These are phyloP conservation scores for Herpomyces periplanetae DNA, from an alignment of 2,329 filamentous ascomycete genomes.

Conservation along the genomic window DNA sequence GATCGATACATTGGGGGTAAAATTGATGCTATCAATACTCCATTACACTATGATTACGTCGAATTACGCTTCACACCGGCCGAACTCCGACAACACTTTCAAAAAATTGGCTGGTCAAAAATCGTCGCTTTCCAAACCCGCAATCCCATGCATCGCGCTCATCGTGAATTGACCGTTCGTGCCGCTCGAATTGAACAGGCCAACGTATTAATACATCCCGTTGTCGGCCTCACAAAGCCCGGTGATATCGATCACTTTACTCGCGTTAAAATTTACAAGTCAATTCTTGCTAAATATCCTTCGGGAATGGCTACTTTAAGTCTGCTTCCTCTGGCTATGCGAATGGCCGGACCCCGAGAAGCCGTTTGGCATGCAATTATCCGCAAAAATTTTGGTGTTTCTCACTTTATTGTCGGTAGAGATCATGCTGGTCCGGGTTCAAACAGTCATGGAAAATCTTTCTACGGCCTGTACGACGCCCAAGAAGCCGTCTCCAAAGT, in stretches of 20 bases:
- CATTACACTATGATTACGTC: conserved; percentile 97
- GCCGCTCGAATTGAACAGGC: conserved; percentile 80
- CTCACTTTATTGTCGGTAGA: conserved; percentile 94
- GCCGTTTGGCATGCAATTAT: conserved; percentile 99
- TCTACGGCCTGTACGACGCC: conserved; percentile 92
- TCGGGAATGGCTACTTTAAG: conserved; percentile 95
- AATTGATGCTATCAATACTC: conserved; percentile 66
- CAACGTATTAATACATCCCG: conserved; percentile 94
- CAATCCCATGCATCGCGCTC: conserved; percentile 96
- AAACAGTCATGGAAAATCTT: conserved; percentile 84
- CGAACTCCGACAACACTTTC: conserved; percentile 78
- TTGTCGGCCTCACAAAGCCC: conserved; percentile 90
- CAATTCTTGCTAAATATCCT: conserved; percentile 73
- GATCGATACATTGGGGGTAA: conserved; percentile 88
- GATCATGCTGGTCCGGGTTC: conserved; percentile 93
- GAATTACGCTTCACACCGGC: conserved; percentile 75
- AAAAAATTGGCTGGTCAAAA: conserved; percentile 93
- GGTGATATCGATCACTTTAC: conserved; percentile 99
- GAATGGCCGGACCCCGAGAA: conserved; percentile 91
- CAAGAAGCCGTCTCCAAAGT: conserved; percentile 90
- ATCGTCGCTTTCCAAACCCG: conserved; percentile 97
- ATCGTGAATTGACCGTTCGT: conserved; percentile 85
- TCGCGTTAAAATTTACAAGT: conserved; percentile 91
- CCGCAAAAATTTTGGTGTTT: conserved; percentile 95
- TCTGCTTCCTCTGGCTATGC: conserved; percentile 81